phyloP scores from a whole-genome alignment of 1,284 basidiomycete genomes.

The Cryptococcus amylolentus region DNA sequence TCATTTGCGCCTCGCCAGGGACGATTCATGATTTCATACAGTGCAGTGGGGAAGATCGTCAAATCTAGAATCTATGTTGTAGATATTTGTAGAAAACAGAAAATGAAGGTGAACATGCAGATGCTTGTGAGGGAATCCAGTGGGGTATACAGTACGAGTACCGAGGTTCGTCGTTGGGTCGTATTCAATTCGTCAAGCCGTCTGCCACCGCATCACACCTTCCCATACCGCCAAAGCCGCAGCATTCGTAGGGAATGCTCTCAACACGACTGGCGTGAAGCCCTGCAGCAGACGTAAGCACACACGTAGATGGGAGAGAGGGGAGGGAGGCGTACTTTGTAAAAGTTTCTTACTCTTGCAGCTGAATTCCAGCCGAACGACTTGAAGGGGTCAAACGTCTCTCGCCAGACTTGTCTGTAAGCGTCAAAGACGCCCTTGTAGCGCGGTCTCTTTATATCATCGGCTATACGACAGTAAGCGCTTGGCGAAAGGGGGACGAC shows the following conservation, averaged over 20 bases:
- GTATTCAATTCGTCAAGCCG: neutral
- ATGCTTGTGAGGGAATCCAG: no score
- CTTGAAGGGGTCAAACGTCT: slow-evolving; percentile 31
- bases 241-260: slow-evolving; percentile 50
- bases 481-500: neutral
- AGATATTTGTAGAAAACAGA: neutral
- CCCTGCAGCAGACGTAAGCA: slow-evolving; percentile 31
- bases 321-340: slow-evolving; percentile 31
- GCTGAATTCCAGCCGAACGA: slow-evolving; percentile 33
- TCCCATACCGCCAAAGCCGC: slow-evolving; percentile 50
- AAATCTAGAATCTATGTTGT: neutral
- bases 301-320: neutral
- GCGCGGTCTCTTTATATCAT: slow-evolving; percentile 40
- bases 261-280: slow-evolving; percentile 44
- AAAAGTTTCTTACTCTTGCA: slow-evolving; percentile 44
- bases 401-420: slow-evolving; percentile 40
- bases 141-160: no score
- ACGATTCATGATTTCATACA: neutral
- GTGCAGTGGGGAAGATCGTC: neutral
- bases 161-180: neutral
- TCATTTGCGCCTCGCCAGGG: neutral
- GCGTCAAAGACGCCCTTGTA: slow-evolving; percentile 42
- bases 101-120: neutral
- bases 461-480: slow-evolving; percentile 16
- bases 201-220: slow-evolving; percentile 42